Evolutionary conservation across 345 rosid species (phyloP).

Genomic region (Anastatica hierochuntica): DNA sequence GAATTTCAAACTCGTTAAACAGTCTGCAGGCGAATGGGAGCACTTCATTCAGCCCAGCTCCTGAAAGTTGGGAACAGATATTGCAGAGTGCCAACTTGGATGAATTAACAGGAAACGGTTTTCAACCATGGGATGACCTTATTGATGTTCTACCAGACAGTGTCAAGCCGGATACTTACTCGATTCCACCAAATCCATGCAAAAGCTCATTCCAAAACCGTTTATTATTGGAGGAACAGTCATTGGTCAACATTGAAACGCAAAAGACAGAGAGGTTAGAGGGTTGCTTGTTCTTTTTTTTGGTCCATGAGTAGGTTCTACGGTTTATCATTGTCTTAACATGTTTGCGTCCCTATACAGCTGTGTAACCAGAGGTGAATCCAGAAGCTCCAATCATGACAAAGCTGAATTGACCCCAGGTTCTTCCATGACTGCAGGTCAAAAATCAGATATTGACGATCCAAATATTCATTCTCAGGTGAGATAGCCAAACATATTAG

Average conservation of each 20-base stretch:
- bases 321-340: neutral
- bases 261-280: conserved; percentile 49
- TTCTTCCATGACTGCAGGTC: conserved; percentile 46
- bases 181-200: conserved; percentile 35
- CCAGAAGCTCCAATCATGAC: conserved; percentile 41
- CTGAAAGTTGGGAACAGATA: conserved; percentile 82
- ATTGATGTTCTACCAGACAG: conserved; percentile 32
- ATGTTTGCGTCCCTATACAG: neutral
- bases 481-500: neutral
- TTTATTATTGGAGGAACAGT: conserved; percentile 37
- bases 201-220: conserved; percentile 34
- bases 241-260: conserved; percentile 41
- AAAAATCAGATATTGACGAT: conserved; percentile 45
- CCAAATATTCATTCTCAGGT: conserved; percentile 52
- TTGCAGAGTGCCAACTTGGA: conserved; percentile 55
- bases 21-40: conserved; percentile 46
- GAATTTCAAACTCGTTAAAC: conserved; percentile 45
- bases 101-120: conserved; percentile 45
- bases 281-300: neutral
- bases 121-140: conserved; percentile 50
- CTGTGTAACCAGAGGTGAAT: conserved; percentile 44
- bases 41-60: conserved; percentile 39
- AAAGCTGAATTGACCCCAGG: conserved; percentile 57
- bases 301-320: neutral
- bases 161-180: conserved; percentile 29